Evolutionary conservation across 2,329 filamentous ascomycete species (phyloP), one percentile per base, ranked within the genome.

Genomic region (Sordariomycetes sp.): DNA sequence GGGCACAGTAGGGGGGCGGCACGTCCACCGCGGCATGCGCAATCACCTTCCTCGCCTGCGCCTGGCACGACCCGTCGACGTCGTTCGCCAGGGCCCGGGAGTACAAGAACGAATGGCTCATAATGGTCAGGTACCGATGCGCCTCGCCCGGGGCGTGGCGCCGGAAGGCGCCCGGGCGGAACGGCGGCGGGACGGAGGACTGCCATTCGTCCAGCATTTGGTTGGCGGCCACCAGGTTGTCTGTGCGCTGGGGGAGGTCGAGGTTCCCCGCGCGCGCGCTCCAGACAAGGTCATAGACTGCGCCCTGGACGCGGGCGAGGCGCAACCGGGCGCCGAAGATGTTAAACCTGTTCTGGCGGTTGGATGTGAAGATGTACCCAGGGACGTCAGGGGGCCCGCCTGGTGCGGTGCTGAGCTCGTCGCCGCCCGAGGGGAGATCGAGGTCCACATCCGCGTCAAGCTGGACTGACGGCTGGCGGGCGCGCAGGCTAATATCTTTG

Each of bases 361-460:
- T 70, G 3, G 64, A 63, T 1, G 70, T 72, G 57, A 65, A 69
- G 24, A 76, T 63, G 4, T 71, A 60, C 3, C 71, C 70, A 2
- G 63, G 63, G 1, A 65, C 67, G 28, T 76, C 72, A 10, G 37
- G 37, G 14, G 12, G 12, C 12, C 37, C 14, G 37, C 37, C 37
- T 10, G 12, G 37, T 10, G 14, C 37, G 4, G 37, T 0, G 62
- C 57, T 0, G 67, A 65, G 1, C 65, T 59, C 5, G 62, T 34
- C 0, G 61, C 37, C 37, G 62, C 0, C 74, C 73, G 0, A 76
- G 67, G 2, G 71, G 66, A 43, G 37, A 16, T 43, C 6, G 4
- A 76, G 60, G 20, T 76, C 74, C 2, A 76, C 67, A 20, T 76
- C 74, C 2, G 65, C 65, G 40, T 77, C 73, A 1, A 66, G 58